A percentile compares a stretch with the other conserved stretches of the same genome.
Evolutionary conservation across 169 alveolate species (phyloP).

Genomic region (Plasmodium sp.): DNA sequence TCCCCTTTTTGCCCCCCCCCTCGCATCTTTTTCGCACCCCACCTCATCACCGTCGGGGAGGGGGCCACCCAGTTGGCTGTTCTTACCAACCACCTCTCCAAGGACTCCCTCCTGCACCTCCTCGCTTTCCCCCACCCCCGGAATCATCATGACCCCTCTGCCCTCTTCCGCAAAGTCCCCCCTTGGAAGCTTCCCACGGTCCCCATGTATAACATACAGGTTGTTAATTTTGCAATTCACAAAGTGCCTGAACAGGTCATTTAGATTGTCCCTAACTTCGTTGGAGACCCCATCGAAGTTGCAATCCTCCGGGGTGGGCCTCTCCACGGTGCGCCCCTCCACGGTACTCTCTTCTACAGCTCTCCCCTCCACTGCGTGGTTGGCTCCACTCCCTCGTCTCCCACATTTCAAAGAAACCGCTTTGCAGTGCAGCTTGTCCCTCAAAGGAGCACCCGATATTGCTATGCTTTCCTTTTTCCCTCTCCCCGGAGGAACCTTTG

Average conservation of each 20-base stretch:
- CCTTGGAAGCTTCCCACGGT: not conserved
- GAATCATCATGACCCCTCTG: not conserved
- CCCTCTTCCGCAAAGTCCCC: not conserved
- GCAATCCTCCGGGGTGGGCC: not conserved
- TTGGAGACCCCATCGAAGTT: conserved; percentile 22
- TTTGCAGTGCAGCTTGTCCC: not conserved
- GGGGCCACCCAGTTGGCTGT: not conserved
- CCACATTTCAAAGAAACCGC: not conserved
- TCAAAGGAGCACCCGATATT: not conserved
- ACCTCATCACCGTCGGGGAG: not conserved
- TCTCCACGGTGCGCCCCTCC: not conserved
- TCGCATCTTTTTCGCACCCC: not conserved
- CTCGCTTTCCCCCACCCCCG: not conserved
- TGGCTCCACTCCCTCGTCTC: not conserved
- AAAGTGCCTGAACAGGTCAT: conserved; percentile 43
- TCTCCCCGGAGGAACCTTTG: not conserved
- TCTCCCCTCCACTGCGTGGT: not conserved
- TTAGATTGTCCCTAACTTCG: conserved; percentile 25
- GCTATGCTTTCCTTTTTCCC: not conserved
- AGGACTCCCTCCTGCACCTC: not conserved
- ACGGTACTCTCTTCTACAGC: not conserved
- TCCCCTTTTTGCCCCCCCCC: not conserved
- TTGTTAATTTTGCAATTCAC: conserved; percentile 46
- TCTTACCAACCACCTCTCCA: not conserved
- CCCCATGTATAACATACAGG: conserved; percentile 45